These are phyloP conservation scores for Lasiodiplodia sp. DNA, from an alignment of 2,329 filamentous ascomycete species.

Conservation along the genomic window DNA sequence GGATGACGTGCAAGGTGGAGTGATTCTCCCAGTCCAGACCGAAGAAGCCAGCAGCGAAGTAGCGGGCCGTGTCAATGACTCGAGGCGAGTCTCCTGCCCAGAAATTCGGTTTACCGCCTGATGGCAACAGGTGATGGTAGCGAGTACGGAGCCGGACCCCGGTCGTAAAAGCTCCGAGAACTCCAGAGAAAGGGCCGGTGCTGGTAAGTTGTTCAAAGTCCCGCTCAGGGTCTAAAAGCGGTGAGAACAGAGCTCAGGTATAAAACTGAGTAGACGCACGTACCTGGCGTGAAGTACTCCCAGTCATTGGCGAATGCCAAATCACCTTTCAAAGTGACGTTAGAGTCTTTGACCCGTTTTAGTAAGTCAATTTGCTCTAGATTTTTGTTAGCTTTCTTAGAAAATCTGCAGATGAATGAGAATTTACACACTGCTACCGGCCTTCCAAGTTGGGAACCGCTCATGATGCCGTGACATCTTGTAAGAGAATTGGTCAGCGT, in stretches of 20 bases:
- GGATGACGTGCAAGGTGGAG: slow-evolving; percentile 59
- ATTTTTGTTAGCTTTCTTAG: not conserved
- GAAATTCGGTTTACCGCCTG: slow-evolving; percentile 46
- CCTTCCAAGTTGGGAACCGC: slow-evolving; percentile 61
- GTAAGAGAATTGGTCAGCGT: not conserved
- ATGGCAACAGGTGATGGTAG: slow-evolving; percentile 56
- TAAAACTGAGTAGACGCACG: slow-evolving; percentile 8
- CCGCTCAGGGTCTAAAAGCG: slow-evolving; percentile 41
- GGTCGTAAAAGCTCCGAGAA: slow-evolving; percentile 60
- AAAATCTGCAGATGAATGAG: not conserved
- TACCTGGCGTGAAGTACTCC: slow-evolving; percentile 60
- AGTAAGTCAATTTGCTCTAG: slow-evolving; percentile 58
- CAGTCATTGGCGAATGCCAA: slow-evolving; percentile 62
- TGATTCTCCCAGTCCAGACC: slow-evolving; percentile 55
- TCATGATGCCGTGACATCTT: slow-evolving; percentile 66
- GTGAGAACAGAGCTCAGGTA: not conserved
- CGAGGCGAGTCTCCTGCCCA: slow-evolving; percentile 64
- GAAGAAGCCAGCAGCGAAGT: slow-evolving; percentile 64
- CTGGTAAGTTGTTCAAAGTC: slow-evolving; percentile 63
- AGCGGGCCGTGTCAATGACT: slow-evolving; percentile 63
- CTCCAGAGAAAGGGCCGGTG: slow-evolving; percentile 64
- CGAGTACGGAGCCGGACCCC: slow-evolving; percentile 62
- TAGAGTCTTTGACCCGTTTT: slow-evolving; percentile 52
- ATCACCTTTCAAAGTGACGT: slow-evolving; percentile 55
- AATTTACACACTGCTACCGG: slow-evolving; percentile 56